Evolutionary conservation across 805 yeast species (phyloP), one percentile per base, ranked within the genome.

Genomic region (Candida xyloterini): DNA sequence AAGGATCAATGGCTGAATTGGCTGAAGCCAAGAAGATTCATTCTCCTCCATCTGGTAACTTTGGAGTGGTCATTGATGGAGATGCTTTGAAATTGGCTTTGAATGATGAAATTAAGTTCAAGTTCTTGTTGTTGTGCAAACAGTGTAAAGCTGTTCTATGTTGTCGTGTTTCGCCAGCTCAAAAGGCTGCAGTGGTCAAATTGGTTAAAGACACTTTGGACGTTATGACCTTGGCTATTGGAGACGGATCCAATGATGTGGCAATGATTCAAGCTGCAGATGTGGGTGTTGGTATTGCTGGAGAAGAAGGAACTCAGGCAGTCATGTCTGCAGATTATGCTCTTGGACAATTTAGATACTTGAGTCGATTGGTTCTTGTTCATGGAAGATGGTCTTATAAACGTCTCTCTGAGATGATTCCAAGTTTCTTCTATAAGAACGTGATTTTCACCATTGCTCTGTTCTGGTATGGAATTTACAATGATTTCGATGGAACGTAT

Each of bases 361-460:
- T 85, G 46, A 70, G 82, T 0, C 73, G 85, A 50, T 66, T 85
- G 46, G 63, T 85, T 8, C 61, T 85, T 35, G 85, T 81, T 21
- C 95, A 85, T 62, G 95, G 95, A 23, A 71, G 93, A 62, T 85
- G 95, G 95, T 81, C 89, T 1, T 85, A 85, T 58, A 84, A 81
- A 60, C 70, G 95, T 60, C 68, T 85, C 32, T 74, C 87, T 25
- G 95, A 85, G 63, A 84, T 84, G 90, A 80, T 85, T 51, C 93
- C 93, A 11, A 70, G 78, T 51, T 85, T 85, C 65, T 85, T 85
- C 55, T 85, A 77, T 64, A 85, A 85, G 60, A 85, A 85, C 58
- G 85, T 82, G 39, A 77, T 81, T 46, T 85, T 83, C 67, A 76
- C 87, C 0, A 58, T 84, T 50, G 78, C 93, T 0, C 67, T 81